Percentiles rank a stretch among this genome's conserved stretches.
Conservation (phyloP, 2,329 filamentous ascomycete species). For the Blastomyces percursus region DNA sequence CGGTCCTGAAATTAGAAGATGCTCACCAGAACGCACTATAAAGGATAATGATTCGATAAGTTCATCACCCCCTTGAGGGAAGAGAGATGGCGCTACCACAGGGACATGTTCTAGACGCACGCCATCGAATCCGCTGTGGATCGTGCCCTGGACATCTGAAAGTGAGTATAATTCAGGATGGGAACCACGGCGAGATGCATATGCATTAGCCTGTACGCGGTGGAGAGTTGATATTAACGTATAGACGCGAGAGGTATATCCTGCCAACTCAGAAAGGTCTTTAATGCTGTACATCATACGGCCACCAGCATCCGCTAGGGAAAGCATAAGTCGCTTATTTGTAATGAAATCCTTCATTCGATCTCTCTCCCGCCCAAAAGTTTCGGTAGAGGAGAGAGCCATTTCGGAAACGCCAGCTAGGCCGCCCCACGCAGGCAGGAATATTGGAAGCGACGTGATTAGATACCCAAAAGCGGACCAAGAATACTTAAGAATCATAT, state of each 20-base stretch:
- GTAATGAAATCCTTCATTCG: slow-evolving; percentile 99
- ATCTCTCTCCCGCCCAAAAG: slow-evolving; percentile 57
- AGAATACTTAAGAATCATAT: slow-evolving; percentile 95
- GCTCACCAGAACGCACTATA: slow-evolving; percentile 80
- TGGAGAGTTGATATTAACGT: slow-evolving; percentile 91
- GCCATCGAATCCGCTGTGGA: slow-evolving; percentile 89
- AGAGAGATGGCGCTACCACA: slow-evolving; percentile 76
- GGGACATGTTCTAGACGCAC: slow-evolving; percentile 89
- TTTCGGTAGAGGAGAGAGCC: slow-evolving; percentile 27
- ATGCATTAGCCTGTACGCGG: slow-evolving; percentile 81
- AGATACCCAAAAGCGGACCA: slow-evolving; percentile 98
- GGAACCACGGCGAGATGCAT: slow-evolving; percentile 56
- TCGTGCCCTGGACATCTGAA: slow-evolving; percentile 84
- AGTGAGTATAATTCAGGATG: slow-evolving; percentile 76
- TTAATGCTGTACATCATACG: slow-evolving; percentile 99
- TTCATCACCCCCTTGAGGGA: slow-evolving; percentile 84
- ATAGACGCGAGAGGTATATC: slow-evolving; percentile 92
- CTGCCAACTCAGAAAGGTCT: slow-evolving; percentile 87
- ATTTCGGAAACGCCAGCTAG: slow-evolving; percentile 63
- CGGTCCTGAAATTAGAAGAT: slow-evolving; percentile 84
- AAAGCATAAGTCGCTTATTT: slow-evolving; percentile 96
- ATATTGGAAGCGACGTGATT: slow-evolving; percentile 83
- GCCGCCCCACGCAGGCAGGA: slow-evolving; percentile 88
- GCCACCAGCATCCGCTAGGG: slow-evolving; percentile 86
- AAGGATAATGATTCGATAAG: slow-evolving; percentile 80